These are phyloP conservation scores for Chaetoceros tenuissimus DNA, from an alignment of 108 stramenopile species.

Conservation along the genomic window DNA sequence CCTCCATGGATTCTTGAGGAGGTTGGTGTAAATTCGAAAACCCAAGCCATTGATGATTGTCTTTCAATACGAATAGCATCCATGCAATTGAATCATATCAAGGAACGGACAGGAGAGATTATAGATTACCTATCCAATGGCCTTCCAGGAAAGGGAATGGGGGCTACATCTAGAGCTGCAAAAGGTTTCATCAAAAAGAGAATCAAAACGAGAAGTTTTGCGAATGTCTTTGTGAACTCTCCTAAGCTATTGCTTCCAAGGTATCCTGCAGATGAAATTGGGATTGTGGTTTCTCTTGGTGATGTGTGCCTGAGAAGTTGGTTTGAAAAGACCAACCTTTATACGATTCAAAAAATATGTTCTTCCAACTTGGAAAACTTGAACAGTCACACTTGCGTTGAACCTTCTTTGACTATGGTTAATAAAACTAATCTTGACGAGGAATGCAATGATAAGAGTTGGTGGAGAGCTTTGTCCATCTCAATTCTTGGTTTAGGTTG, in stretches of 20 bases:
- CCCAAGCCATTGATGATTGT: slow-evolving; percentile 42
- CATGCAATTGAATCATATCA: slow-evolving; percentile 37
- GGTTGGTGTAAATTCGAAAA: slow-evolving; percentile 2
- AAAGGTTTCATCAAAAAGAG: slow-evolving; percentile 56
- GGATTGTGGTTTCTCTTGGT: slow-evolving; percentile 27
- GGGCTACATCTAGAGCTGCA: slow-evolving; percentile 51
- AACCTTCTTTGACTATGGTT: neutral
- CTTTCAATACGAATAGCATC: slow-evolving; percentile 33
- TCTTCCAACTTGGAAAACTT: no score
- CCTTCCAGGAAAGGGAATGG: slow-evolving; percentile 73
- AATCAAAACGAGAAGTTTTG: slow-evolving; percentile 46
- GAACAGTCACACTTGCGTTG: slow-evolving; percentile 25
- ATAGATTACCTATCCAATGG: slow-evolving; percentile 66
- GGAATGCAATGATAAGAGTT: neutral
- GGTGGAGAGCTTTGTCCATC: slow-evolving; percentile 20
- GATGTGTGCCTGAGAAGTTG: slow-evolving; percentile 48
- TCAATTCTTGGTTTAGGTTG: slow-evolving; percentile 16
- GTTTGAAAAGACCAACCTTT: slow-evolving; percentile 28
- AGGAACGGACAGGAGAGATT: slow-evolving; percentile 52
- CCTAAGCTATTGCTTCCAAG: slow-evolving; percentile 43
- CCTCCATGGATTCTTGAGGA: neutral
- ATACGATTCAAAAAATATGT: neutral
- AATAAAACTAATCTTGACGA: neutral
- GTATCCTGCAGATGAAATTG: slow-evolving; percentile 11
- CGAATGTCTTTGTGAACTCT: slow-evolving; percentile 35